Percentiles rank a stretch among this genome's conserved stretches.
phyloP scores from a whole-genome alignment of 805 yeast species.

The Pichia nakasei region DNA sequence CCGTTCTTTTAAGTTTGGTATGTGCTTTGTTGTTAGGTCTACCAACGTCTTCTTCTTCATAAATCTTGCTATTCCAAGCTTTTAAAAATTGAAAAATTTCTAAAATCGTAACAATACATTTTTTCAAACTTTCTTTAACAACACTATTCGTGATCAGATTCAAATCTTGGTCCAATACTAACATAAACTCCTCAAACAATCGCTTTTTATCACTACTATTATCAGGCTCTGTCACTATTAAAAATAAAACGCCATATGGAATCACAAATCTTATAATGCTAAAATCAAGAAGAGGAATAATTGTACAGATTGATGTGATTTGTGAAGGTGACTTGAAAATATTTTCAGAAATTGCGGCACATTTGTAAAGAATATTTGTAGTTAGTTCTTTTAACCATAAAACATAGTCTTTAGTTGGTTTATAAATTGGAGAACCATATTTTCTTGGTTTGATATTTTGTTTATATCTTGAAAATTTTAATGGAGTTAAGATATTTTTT shows the following conservation, averaged over 20 bases:
- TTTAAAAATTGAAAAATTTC: conserved; percentile 74
- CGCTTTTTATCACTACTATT: conserved; percentile 32
- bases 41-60: conserved; percentile 21
- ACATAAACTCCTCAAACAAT: conserved; percentile 50
- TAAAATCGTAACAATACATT: conserved; percentile 67
- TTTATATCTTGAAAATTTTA: conserved; percentile 60
- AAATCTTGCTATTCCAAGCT: conserved; percentile 54
- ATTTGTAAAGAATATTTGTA: conserved; percentile 49
- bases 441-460: conserved; percentile 38
- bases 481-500: conserved; percentile 65
- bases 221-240: conserved; percentile 31
- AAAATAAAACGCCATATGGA: conserved; percentile 66
- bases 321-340: conserved; percentile 1
- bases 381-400: conserved; percentile 70
- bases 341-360: conserved; percentile 16
- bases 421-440: conserved; percentile 56
- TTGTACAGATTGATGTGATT: conserved; percentile 2
- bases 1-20: conserved; percentile 1
- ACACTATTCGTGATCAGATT: conserved; percentile 40
- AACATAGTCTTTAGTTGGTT: conserved; percentile 43
- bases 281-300: conserved; percentile 37
- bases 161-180: conserved; percentile 44
- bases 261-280: conserved; percentile 61
- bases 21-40: conserved; percentile 1
- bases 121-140: conserved; percentile 46